These are phyloP conservation scores for Xerocomus brunneocitrinus DNA, from an alignment of 768 basidiomycete genomes.

Conservation along the genomic window DNA sequence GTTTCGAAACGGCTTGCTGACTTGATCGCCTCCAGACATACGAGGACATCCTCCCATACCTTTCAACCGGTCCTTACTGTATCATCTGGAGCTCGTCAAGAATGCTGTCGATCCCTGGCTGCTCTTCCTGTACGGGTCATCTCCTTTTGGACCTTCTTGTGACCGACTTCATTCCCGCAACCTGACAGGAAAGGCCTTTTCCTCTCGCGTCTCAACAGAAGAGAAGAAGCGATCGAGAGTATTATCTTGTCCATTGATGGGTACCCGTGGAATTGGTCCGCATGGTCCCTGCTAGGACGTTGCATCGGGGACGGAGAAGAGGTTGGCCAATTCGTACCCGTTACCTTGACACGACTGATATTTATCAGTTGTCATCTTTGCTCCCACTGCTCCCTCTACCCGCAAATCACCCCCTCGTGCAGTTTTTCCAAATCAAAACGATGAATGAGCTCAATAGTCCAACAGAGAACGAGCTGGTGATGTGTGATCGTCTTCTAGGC, in stretches of 20 bases:
- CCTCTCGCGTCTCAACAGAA: slow-evolving; percentile 69
- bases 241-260: slow-evolving; percentile 68
- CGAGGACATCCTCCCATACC: slow-evolving; percentile 66
- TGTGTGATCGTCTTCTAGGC: slow-evolving; percentile 74
- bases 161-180: neutral
- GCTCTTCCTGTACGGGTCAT: slow-evolving; percentile 60
- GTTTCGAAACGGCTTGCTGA: neutral
- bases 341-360: slow-evolving; percentile 8
- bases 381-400: slow-evolving; percentile 45
- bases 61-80: slow-evolving; percentile 52
- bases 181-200: slow-evolving; percentile 72
- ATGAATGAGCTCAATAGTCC: slow-evolving; percentile 88
- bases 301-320: slow-evolving; percentile 83
- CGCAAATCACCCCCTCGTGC: slow-evolving; percentile 49
- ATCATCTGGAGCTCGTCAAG: slow-evolving; percentile 57
- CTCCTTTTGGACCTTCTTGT: slow-evolving; percentile 1
- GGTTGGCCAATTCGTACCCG: slow-evolving; percentile 39
- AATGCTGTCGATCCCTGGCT: slow-evolving; percentile 73
- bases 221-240: slow-evolving; percentile 83
- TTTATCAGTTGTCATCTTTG: slow-evolving; percentile 39
- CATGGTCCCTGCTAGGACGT: slow-evolving; percentile 79
- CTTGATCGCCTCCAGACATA: slow-evolving; percentile 43
- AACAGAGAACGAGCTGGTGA: slow-evolving; percentile 75
- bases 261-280: slow-evolving; percentile 92
- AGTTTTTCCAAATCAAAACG: slow-evolving; percentile 83